Conservation (phyloP, 257 asterid genomes). For the Solanum pinnatisectum region DNA sequence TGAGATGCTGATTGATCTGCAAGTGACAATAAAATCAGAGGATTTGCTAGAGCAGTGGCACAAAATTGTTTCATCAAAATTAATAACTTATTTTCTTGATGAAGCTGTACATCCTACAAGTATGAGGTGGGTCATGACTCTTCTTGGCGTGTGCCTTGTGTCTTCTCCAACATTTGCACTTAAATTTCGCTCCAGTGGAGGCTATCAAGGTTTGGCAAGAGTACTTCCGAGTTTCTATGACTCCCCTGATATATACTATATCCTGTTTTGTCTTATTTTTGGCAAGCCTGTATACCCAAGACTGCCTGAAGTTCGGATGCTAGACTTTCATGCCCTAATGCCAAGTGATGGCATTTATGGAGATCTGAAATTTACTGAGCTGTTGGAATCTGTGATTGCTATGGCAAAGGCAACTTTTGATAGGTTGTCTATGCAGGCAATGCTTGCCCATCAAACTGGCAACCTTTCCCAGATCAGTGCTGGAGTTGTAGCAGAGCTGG, state of each 20-base stretch:
- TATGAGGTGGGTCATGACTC: conserved; percentile 99
- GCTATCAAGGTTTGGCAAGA: conserved; percentile 89
- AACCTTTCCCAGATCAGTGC: conserved; percentile 86
- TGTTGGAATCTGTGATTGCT: conserved; percentile 84
- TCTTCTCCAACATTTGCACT: conserved; percentile 95
- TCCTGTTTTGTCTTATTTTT: conserved; percentile 86
- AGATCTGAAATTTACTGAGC: conserved; percentile 78
- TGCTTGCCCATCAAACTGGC: conserved; percentile 82
- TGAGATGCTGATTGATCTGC: conserved; percentile 98
- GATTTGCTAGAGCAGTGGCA: conserved; percentile 99
- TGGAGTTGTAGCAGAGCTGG: conserved; percentile 90
- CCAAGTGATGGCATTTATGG: conserved; percentile 69
- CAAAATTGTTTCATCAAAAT: conserved; percentile 86
- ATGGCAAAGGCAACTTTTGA: conserved; percentile 98
- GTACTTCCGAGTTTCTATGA: conserved; percentile 95
- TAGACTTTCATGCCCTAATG: conserved; percentile 97
- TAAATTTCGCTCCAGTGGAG: conserved; percentile 94
- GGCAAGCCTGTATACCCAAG: conserved; percentile 98
- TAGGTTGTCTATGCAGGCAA: conserved; percentile 70
- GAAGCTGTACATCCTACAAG: conserved; percentile 99
- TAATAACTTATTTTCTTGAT: conserved; percentile 85
- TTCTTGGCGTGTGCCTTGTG: conserved; percentile 90
- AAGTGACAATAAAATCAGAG: conserved; percentile 88
- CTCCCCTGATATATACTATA: conserved; percentile 97
- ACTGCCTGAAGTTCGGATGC: conserved; percentile 97